phyloP scores from a whole-genome alignment of 1,284 basidiomycete genomes.

The Sanghuangporus baumii region DNA sequence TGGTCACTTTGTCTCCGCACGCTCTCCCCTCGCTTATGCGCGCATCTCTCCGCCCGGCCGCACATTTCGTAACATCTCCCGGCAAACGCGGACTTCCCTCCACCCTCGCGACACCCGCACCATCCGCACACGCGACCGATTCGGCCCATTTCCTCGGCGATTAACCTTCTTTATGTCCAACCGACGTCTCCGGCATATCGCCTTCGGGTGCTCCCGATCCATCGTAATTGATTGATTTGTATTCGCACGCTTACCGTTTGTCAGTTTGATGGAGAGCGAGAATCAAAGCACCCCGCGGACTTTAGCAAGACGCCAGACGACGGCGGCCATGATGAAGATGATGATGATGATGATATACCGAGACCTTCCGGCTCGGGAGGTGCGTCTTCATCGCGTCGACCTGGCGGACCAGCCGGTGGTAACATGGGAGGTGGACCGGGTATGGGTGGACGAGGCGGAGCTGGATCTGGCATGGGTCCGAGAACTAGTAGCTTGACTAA shows the following conservation, averaged over 20 bases:
- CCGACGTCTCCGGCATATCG: neutral
- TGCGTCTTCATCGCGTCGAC: neutral
- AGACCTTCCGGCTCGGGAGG: conserved; percentile 4
- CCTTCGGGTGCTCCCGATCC: neutral
- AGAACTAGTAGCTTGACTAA: neutral
- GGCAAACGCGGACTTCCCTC: neutral
- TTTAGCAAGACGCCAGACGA: conserved; percentile 16
- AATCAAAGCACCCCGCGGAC: conserved; percentile 16
- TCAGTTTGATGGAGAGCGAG: conserved; percentile 18
- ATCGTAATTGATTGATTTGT: neutral
- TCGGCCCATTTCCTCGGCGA: neutral
- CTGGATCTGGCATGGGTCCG: neutral
- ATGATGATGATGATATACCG: conserved; percentile 21
- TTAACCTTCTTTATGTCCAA: neutral
- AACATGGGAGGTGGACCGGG: neutral
- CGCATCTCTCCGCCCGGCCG: neutral
- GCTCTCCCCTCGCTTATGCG: neutral
- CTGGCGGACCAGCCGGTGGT: conserved; percentile 3
- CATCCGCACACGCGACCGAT: neutral
- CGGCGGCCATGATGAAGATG: conserved; percentile 22
- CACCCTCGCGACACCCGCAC: neutral
- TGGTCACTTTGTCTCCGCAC: neutral
- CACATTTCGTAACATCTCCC: neutral
- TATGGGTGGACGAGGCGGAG: neutral
- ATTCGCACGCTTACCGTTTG: neutral